These are phyloP conservation scores for Botryosphaeria dothidea DNA, from an alignment of 2,329 filamentous ascomycete species.

Conservation along the genomic window DNA sequence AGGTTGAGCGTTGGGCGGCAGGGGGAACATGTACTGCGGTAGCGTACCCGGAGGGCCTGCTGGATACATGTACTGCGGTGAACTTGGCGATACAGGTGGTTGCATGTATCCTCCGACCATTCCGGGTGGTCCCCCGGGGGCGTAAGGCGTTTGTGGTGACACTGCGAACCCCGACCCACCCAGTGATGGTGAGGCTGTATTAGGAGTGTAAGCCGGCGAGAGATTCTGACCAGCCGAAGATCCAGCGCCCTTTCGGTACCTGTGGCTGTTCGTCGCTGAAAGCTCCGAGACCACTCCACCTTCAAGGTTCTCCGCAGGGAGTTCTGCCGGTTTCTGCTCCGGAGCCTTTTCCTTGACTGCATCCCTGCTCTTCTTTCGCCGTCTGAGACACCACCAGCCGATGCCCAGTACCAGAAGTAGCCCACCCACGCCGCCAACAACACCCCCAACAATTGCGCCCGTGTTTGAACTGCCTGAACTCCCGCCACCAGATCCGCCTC, in stretches of 20 bases:
- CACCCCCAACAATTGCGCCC: slow-evolving; percentile 43
- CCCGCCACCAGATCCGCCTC: slow-evolving; percentile 18
- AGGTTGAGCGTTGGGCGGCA: slow-evolving; percentile 23
- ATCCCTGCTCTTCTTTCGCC: slow-evolving; percentile 36
- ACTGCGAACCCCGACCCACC: slow-evolving; percentile 1
- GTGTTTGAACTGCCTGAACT: slow-evolving; percentile 28
- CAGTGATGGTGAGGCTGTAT: neutral
- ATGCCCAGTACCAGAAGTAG: slow-evolving; percentile 35
- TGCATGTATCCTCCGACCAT: neutral
- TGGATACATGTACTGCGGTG: slow-evolving; percentile 20
- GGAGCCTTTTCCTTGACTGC: slow-evolving; percentile 22
- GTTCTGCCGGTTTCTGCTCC: slow-evolving; percentile 32
- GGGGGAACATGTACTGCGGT: slow-evolving; percentile 23
- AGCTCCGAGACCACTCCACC: slow-evolving; percentile 17
- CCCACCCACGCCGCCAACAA: slow-evolving; percentile 38
- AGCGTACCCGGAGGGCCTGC: slow-evolving; percentile 19
- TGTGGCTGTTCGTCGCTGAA: slow-evolving; percentile 27
- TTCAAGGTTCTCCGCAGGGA: slow-evolving; percentile 23
- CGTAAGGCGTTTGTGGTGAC: slow-evolving; percentile 13
- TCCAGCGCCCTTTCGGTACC: neutral
- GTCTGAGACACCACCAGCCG: slow-evolving; percentile 37
- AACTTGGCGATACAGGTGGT: slow-evolving; percentile 8
- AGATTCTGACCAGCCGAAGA: neutral
- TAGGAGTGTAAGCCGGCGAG: neutral
- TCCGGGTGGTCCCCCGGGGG: neutral